Percentiles rank a stretch among this genome's conserved stretches.
Evolutionary conservation across 106 monocot species (phyloP).

Genomic region (Platanthera guangdongensis): DNA sequence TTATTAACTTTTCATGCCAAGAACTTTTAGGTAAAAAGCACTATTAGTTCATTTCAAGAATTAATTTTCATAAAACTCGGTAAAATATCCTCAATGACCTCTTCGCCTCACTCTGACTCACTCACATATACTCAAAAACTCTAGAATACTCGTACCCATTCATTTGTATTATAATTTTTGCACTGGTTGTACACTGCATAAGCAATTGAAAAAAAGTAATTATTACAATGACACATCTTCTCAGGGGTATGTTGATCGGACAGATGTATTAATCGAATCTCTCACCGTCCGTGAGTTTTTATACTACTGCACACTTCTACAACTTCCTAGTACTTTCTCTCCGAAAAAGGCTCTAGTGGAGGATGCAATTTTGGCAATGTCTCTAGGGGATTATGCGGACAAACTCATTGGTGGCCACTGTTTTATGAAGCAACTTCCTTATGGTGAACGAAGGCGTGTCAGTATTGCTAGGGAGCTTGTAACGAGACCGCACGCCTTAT

Average conservation of each 20-base stretch:
- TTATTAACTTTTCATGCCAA: neutral
- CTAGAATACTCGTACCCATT: too few species aligned
- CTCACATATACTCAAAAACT: neutral
- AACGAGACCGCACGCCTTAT: constrained; percentile 72
- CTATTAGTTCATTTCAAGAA: neutral
- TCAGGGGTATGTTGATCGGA: constrained; percentile 89
- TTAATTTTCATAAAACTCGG: too few species aligned
- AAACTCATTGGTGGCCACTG: constrained; percentile 89
- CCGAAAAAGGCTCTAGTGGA: constrained; percentile 71
- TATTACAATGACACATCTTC: constrained; percentile 1
- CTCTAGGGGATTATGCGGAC: constrained; percentile 73
- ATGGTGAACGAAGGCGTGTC: constrained; percentile 77
- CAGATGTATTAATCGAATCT: constrained; percentile 79
- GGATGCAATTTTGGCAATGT: constrained; percentile 87
- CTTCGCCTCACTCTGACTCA: too few species aligned
- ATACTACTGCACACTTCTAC: constrained; percentile 75
- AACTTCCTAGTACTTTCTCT: constrained; percentile 83
- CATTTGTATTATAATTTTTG: too few species aligned
- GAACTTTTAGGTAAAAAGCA: neutral
- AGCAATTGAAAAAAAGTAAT: neutral
- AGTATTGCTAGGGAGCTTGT: constrained; percentile 96
- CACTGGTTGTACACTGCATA: too few species aligned
- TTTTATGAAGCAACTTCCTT: constrained; percentile 68
- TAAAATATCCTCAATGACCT: too few species aligned
- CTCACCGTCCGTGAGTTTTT: constrained; percentile 90